A percentile compares a stretch with the other conserved stretches of the same genome.
These are phyloP conservation scores for Fonsecaea multimorphosa DNA, from an alignment of 2,329 filamentous ascomycete species.

Conservation along the genomic window DNA sequence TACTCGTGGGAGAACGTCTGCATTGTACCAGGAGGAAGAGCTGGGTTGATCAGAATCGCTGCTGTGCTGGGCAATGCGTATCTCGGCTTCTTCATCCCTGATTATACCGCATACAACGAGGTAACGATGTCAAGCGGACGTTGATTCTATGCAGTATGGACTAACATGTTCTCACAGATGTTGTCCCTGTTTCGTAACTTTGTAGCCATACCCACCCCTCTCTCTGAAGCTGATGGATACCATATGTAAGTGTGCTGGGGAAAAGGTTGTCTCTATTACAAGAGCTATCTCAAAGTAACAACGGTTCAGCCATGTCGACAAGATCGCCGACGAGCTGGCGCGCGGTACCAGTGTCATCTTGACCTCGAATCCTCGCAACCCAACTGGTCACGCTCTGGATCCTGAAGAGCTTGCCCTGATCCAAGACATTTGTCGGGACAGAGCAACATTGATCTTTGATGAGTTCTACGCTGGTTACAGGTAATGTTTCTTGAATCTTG, in stretches of 20 bases:
- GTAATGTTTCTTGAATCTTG: background rate
- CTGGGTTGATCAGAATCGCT: slow-evolving; percentile 91
- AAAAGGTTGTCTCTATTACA: background rate
- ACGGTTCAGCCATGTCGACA: slow-evolving; percentile 69
- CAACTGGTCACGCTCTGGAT: slow-evolving; percentile 83
- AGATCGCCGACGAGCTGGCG: slow-evolving; percentile 88
- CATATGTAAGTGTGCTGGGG: slow-evolving; percentile 62
- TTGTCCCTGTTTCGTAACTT: slow-evolving; percentile 93
- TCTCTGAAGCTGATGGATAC: slow-evolving; percentile 85
- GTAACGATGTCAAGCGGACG: slow-evolving; percentile 6
- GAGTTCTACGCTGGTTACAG: slow-evolving; percentile 93
- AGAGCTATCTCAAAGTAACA: background rate
- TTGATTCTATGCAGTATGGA: background rate
- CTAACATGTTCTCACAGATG: slow-evolving; percentile 60
- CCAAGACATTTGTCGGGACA: slow-evolving; percentile 88
- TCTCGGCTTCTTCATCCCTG: slow-evolving; percentile 89
- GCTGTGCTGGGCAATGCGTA: slow-evolving; percentile 92
- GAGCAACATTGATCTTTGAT: slow-evolving; percentile 90
- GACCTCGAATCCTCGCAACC: slow-evolving; percentile 94
- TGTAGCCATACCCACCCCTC: slow-evolving; percentile 81
- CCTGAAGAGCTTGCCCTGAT: slow-evolving; percentile 88
- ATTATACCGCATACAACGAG: slow-evolving; percentile 97
- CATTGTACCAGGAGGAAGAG: slow-evolving; percentile 84
- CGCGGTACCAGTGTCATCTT: slow-evolving; percentile 86
- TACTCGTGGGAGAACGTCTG: slow-evolving; percentile 98